Evolutionary conservation across 257 asterid species (phyloP), one percentile per base, ranked within the genome.

Genomic region (Nicotiana otophora): DNA sequence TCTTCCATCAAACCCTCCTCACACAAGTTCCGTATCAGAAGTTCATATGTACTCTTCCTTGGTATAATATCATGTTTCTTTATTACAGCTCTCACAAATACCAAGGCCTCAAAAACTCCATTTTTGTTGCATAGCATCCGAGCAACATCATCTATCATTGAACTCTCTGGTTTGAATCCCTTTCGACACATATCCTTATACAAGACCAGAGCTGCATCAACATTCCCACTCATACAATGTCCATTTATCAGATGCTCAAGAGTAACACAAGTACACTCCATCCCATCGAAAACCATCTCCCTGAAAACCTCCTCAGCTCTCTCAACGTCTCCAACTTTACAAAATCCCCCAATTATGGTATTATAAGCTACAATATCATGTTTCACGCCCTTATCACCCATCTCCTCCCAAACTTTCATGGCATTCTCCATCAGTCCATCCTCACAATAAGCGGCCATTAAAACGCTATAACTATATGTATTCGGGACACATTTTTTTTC

Each of bases 191-290:
- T 91, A 87, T 92, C 95, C 84, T 88, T 86, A 64, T 87, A 91
- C 88, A 94, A 80, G 64, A 90, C 80, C 81, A 82, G 68, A 6
- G 86, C 92, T 0, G 93, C 85, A 82, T 89, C 93, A 72, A 82
- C 76, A 80, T 88, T 91, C 54, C 89, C 91, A 6, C 69, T 75
- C 81, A 83, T 88, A 86, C 97, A 95, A 76, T 92, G 90, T 34
- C 96, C 98, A 10, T 80, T 85, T 36, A 92, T 88, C 75, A 95
- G 93, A 91, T 92, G 95, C 88, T 95, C 94, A 46, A 82, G 91
- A 11, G 93, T 94, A 80, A 84, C 75, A 86, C 91, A 70, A n/a
- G 95, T 90, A 65, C 90, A 81, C 83, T 90, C 93, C 46, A 92
- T 75, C 12, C 92, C 97, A 46, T 84, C 82, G 85, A 82, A 81